These are phyloP conservation scores for Bipolaris sorokiniana DNA, from an alignment of 2,329 filamentous ascomycete species.

Conservation along the genomic window DNA sequence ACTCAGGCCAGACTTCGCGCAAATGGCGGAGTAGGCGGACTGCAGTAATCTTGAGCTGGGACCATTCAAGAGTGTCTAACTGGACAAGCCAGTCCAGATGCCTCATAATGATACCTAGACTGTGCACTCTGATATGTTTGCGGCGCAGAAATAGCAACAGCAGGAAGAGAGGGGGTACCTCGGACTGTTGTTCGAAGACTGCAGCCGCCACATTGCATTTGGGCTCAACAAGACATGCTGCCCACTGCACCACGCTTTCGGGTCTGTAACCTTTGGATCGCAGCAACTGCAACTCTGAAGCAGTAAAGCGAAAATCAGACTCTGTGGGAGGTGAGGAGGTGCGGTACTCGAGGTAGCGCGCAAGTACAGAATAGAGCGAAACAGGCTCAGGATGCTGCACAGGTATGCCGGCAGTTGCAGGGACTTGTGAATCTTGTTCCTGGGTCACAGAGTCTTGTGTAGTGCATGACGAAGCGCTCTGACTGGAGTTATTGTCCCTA, in stretches of 20 bases:
- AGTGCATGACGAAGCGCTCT: constrained; percentile 24
- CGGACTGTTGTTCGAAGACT: constrained; percentile 22
- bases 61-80: constrained; percentile 29
- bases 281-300: constrained; percentile 29
- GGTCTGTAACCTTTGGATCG: constrained; percentile 23
- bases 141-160: constrained; percentile 42
- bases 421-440: not conserved
- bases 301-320: constrained; percentile 21
- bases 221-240: constrained; percentile 23
- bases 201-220: constrained; percentile 26
- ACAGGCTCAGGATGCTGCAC: constrained; percentile 11
- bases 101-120: constrained; percentile 33
- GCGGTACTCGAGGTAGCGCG: constrained; percentile 30
- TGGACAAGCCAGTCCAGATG: constrained; percentile 30
- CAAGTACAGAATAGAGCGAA: constrained; percentile 36
- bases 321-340: constrained; percentile 11
- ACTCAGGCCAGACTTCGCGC: constrained; percentile 39
- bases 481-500: constrained; percentile 8
- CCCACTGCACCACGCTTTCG: constrained; percentile 33
- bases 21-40: constrained; percentile 41
- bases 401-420: not conserved
- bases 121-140: constrained; percentile 27
- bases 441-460: not conserved
- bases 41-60: constrained; percentile 29
- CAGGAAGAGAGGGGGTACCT: constrained; percentile 39